Conservation (phyloP, 2,329 filamentous ascomycete genomes). For the Beauveria brongniartii region DNA sequence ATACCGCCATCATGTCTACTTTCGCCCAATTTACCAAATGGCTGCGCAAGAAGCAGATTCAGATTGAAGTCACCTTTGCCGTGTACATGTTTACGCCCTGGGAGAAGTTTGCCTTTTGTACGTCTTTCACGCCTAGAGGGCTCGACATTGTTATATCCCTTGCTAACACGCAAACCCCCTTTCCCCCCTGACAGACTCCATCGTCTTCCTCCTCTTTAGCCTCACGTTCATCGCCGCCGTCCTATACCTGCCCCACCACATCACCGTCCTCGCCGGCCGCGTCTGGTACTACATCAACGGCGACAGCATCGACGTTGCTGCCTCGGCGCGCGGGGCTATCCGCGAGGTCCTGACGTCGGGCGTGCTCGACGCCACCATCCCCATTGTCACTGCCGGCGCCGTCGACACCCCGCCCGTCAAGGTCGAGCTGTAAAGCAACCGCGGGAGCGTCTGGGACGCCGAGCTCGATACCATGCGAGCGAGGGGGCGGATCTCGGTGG, state of each 20-base stretch:
- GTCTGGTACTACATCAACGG: conserved; percentile 94
- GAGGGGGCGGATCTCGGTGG: no score
- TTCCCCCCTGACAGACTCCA: conserved; percentile 55
- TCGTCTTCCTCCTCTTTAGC: conserved; percentile 82
- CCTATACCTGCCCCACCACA: conserved; percentile 89
- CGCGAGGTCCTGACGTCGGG: conserved; percentile 19
- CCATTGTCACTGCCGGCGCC: conserved; percentile 18
- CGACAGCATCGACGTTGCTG: conserved; percentile 51
- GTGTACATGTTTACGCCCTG: conserved; percentile 96
- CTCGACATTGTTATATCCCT: neutral
- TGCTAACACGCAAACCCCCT: neutral
- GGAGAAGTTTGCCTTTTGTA: conserved; percentile 97
- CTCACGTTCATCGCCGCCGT: conserved; percentile 80
- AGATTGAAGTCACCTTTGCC: conserved; percentile 94
- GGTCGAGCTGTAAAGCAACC: conserved; percentile 24
- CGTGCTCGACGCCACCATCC: conserved; percentile 20
- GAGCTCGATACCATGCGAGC: no score
- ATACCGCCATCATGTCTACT: conserved; percentile 22
- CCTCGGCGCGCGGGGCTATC: conserved; percentile 24
- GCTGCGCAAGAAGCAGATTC: conserved; percentile 92
- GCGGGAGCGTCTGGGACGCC: neutral
- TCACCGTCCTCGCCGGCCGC: conserved; percentile 72
- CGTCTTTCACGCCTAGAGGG: conserved; percentile 24
- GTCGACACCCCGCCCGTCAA: conserved; percentile 20
- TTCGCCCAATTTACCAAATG: conserved; percentile 61